Evolutionary conservation across 768 basidiomycete genomes (phyloP).

Genomic region (Paxillus rubicundulus): DNA sequence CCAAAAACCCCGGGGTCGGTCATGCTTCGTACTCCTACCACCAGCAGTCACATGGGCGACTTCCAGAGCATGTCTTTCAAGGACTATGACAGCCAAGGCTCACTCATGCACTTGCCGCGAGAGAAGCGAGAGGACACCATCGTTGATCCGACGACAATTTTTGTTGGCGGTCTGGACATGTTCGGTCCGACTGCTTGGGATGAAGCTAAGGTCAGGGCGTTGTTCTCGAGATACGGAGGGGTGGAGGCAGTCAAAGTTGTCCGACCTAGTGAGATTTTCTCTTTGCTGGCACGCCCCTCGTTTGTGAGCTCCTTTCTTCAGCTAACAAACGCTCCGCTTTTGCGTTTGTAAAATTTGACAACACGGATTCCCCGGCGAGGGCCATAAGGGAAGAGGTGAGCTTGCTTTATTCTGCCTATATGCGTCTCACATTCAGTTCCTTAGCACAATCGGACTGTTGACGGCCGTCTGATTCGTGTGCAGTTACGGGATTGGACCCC

Average conservation of each 20-base stretch:
- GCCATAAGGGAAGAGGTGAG: slow-evolving; percentile 65
- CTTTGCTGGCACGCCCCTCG: not conserved
- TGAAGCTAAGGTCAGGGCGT: slow-evolving; percentile 53
- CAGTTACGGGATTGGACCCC: slow-evolving; percentile 70
- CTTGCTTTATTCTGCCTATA: not conserved
- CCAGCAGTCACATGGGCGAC: slow-evolving; percentile 34
- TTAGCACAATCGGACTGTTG: slow-evolving; percentile 69
- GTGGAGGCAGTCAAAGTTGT: slow-evolving; percentile 66
- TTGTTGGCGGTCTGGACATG: slow-evolving; percentile 74
- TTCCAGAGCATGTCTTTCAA: slow-evolving; percentile 29
- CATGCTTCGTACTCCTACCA: slow-evolving; percentile 51
- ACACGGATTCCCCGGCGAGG: slow-evolving; percentile 58
- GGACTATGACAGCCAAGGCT: slow-evolving; percentile 20
- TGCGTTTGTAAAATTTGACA: slow-evolving; percentile 73
- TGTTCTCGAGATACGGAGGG: slow-evolving; percentile 65
- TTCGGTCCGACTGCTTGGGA: slow-evolving; percentile 65
- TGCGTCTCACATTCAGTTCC: slow-evolving; percentile 6
- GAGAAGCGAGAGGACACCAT: slow-evolving; percentile 35
- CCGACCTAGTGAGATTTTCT: slow-evolving; percentile 52
- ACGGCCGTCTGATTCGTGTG: slow-evolving; percentile 72
- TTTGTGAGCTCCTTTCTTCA: slow-evolving; percentile 24
- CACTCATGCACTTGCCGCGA: slow-evolving; percentile 20
- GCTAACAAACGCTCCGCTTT: slow-evolving; percentile 68
- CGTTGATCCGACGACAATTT: slow-evolving; percentile 67
- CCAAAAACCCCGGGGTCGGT: slow-evolving; percentile 48